phyloP scores from a whole-genome alignment of 768 basidiomycete genomes.

The Auricularia heimuer region DNA sequence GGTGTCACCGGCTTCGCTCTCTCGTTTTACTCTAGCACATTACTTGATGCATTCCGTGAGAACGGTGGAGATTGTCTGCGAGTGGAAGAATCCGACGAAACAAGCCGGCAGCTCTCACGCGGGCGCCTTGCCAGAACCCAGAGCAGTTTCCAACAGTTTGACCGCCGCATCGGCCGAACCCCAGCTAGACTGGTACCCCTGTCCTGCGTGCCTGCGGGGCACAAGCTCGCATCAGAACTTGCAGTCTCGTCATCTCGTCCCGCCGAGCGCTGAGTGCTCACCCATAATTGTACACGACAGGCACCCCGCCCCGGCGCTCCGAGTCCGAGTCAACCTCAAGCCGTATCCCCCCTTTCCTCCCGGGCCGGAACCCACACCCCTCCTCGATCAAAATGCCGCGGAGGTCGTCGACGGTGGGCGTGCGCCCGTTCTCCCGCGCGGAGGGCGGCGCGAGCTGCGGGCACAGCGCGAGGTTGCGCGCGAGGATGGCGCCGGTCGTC shows the following conservation, averaged over 20 bases:
- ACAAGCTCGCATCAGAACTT: too few species aligned
- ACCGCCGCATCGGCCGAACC: slow-evolving; percentile 16
- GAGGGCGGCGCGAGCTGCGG: slow-evolving; percentile 15
- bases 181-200: slow-evolving; percentile 18
- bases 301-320: too few species aligned
- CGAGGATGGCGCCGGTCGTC: slow-evolving; percentile 14
- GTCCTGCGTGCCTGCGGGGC: slow-evolving; percentile 13
- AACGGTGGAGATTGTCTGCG: too few species aligned
- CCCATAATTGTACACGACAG: slow-evolving; percentile 19
- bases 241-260: neutral
- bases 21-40: too few species aligned
- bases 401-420: slow-evolving; percentile 29
- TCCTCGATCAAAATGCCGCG: slow-evolving; percentile 29
- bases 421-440: slow-evolving; percentile 6
- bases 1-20: too few species aligned
- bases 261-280: neutral
- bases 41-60: too few species aligned
- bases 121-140: neutral
- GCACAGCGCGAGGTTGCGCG: slow-evolving; percentile 12
- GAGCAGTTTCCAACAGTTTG: slow-evolving; percentile 1
- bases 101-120: too few species aligned
- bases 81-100: too few species aligned
- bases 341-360: slow-evolving; percentile 54
- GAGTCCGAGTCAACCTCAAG: too few species aligned
- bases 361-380: slow-evolving; percentile 56